A percentile compares a stretch with the other conserved stretches of the same genome.
These are phyloP conservation scores for Fusarium begoniae DNA, from an alignment of 2,329 filamentous ascomycete genomes.

Conservation along the genomic window DNA sequence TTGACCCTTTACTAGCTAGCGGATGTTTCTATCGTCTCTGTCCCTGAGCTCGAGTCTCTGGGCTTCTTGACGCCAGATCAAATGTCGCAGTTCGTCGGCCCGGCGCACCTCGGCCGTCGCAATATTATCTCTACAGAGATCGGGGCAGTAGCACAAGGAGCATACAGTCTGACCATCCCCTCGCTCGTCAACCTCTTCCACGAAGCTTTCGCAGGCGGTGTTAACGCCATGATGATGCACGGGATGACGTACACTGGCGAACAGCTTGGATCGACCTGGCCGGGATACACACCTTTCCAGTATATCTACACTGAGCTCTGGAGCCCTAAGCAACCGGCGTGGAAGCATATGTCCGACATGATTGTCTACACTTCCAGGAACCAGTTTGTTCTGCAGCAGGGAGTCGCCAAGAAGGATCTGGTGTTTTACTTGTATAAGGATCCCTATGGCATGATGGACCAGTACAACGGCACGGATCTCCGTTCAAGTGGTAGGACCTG, in stretches of 20 bases:
- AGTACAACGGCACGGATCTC: neutral
- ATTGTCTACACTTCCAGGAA: neutral
- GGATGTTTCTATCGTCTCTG: too few relatives aligned
- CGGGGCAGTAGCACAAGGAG: neutral
- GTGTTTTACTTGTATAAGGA: neutral
- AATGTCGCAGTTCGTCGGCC: neutral
- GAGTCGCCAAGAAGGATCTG: neutral
- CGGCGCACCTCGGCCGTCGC: neutral
- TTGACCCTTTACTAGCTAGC: too few relatives aligned
- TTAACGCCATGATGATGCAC: neutral
- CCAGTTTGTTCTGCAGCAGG: neutral
- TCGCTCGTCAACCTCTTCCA: neutral
- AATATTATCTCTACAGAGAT: neutral
- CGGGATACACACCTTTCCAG: neutral
- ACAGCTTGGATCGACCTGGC: neutral
- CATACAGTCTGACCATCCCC: neutral
- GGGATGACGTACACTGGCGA: neutral
- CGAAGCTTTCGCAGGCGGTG: neutral
- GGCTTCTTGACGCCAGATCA: neutral
- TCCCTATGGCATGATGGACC: neutral
- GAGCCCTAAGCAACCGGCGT: neutral
- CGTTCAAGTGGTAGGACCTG: neutral
- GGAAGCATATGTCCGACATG: neutral
- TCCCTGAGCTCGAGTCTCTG: neutral
- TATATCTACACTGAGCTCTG: neutral